These are phyloP conservation scores for Onygenales sp. DNA, from an alignment of 2,329 filamentous ascomycete species.

Conservation along the genomic window DNA sequence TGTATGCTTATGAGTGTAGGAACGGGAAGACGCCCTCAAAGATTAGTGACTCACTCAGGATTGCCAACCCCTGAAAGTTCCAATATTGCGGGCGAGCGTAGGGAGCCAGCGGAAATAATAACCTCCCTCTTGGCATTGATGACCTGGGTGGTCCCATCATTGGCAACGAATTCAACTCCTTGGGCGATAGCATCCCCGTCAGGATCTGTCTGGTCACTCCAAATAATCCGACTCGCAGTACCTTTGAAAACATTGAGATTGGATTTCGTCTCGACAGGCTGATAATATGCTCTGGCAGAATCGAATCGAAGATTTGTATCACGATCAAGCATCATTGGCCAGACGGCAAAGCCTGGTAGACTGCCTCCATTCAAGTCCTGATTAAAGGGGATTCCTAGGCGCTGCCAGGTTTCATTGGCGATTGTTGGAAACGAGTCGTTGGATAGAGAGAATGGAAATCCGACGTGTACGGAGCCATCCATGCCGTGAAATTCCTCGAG, in stretches of 20 bases:
- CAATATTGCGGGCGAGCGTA: slow-evolving; percentile 36
- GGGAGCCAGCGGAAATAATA: slow-evolving; percentile 39
- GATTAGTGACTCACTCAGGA: neutral
- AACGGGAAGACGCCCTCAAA: no score
- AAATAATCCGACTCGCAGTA: neutral
- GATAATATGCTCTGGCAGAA: neutral
- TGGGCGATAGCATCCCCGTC: slow-evolving; percentile 18
- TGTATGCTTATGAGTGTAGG: no score
- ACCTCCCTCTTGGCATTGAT: slow-evolving; percentile 28
- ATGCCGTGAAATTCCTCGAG: neutral
- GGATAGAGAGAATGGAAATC: neutral
- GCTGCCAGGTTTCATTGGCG: neutral
- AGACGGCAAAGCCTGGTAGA: neutral
- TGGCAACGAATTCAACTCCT: slow-evolving; percentile 34
- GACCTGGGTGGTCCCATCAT: neutral
- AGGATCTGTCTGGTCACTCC: neutral
- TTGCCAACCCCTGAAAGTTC: slow-evolving; percentile 38
- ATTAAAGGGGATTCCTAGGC: neutral
- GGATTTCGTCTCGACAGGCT: neutral
- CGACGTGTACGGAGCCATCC: neutral
- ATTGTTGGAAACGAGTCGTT: neutral
- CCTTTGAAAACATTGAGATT: neutral
- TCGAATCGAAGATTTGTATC: neutral
- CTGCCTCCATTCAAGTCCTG: neutral
- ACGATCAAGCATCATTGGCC: neutral